Conservation (phyloP, 2,329 filamentous ascomycete genomes). For the Claviceps sorghi region DNA sequence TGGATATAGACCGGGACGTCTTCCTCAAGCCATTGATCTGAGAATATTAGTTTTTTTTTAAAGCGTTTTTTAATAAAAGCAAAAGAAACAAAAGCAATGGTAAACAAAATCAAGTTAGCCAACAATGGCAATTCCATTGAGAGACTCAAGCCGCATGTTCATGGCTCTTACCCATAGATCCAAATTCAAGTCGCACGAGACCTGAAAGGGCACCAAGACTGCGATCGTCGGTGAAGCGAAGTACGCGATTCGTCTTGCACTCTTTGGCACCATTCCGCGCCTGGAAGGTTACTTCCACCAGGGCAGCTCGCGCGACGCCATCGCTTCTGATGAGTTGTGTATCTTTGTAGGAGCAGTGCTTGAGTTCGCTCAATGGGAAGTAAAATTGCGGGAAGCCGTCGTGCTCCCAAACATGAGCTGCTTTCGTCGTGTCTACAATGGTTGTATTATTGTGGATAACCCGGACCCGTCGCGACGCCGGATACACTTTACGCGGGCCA, state of each 20-base stretch:
- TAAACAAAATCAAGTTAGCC: too few species aligned
- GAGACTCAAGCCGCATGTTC: neutral
- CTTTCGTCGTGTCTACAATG: slow-evolving; percentile 24
- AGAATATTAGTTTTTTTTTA: too few species aligned
- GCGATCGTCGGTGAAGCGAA: slow-evolving; percentile 25
- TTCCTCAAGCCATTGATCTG: slow-evolving; percentile 37
- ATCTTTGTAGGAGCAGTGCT: slow-evolving; percentile 15
- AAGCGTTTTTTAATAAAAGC: neutral
- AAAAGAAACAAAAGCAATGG: too few species aligned
- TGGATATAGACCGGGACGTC: slow-evolving; percentile 45
- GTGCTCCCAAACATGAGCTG: slow-evolving; percentile 30
- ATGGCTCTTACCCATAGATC: slow-evolving; percentile 17
- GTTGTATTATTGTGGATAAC: slow-evolving; percentile 18
- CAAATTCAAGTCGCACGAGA: slow-evolving; percentile 21
- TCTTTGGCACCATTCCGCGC: slow-evolving; percentile 12
- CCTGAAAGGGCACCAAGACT: slow-evolving; percentile 19
- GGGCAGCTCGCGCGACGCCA: slow-evolving; percentile 13
- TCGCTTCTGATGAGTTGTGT: slow-evolving; percentile 13
- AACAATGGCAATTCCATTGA: neutral
- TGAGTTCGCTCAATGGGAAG: slow-evolving; percentile 18
- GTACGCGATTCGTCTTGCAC: slow-evolving; percentile 17
- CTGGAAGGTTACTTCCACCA: slow-evolving; percentile 18
- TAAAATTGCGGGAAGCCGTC: slow-evolving; percentile 33
- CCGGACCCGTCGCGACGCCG: slow-evolving; percentile 18
- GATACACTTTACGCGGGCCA: slow-evolving; percentile 12